Conservation (phyloP, 116 monocot species). For the Zostera marina region DNA sequence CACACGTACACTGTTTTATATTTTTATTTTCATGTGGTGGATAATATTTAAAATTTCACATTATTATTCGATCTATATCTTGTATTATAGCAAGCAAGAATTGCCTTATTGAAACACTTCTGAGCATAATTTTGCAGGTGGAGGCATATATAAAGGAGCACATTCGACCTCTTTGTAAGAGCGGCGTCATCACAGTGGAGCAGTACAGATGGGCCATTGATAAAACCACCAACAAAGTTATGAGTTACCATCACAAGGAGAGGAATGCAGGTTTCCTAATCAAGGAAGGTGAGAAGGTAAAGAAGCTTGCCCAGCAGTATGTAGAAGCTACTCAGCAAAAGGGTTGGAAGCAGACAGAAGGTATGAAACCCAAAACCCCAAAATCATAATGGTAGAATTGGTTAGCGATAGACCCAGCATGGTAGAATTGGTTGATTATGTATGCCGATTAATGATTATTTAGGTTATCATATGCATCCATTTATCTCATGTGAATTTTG, state of each 20-base stretch:
- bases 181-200: slow-evolving; percentile 59
- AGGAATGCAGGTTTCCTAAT: slow-evolving; percentile 86
- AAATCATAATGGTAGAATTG: no score
- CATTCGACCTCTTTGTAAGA: slow-evolving; percentile 86
- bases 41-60: background rate
- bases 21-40: background rate
- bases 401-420: no score
- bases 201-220: slow-evolving; percentile 77
- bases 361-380: background rate
- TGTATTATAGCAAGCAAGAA: background rate
- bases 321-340: slow-evolving; percentile 55
- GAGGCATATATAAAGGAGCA: slow-evolving; percentile 87
- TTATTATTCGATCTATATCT: background rate
- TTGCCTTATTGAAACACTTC: background rate
- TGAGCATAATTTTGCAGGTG: slow-evolving; percentile 31
- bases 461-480: no score
- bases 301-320: slow-evolving; percentile 80
- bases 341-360: slow-evolving; percentile 10
- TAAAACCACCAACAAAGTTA: slow-evolving; percentile 72
- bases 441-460: no score
- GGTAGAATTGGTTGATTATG: no score
- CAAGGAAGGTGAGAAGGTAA: slow-evolving; percentile 85
- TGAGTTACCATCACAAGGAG: slow-evolving; percentile 63
- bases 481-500: no score
- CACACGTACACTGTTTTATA: no score